phyloP scores from a whole-genome alignment of 2,329 filamentous ascomycete species.

The Pseudogymnoascus sp. region DNA sequence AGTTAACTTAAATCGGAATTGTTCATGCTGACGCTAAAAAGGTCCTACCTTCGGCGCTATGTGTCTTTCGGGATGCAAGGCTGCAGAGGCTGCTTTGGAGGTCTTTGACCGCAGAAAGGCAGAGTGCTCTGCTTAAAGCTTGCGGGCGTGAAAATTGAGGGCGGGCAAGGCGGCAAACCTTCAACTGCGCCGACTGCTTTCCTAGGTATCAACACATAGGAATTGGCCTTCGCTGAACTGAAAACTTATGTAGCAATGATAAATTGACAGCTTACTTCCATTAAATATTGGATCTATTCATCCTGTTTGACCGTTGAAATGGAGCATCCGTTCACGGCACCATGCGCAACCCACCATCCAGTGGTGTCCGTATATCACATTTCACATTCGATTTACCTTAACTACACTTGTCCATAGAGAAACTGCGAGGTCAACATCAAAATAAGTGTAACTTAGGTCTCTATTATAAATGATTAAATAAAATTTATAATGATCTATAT shows the following conservation, averaged over 20 bases:
- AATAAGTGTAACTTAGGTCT: too few species aligned
- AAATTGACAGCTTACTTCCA: neutral
- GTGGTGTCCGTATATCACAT: too few species aligned
- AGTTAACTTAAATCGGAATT: neutral
- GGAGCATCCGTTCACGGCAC: neutral
- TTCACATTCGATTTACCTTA: too few species aligned
- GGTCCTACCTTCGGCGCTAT: conserved; percentile 80
- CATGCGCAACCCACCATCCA: too few species aligned
- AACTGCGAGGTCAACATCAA: too few species aligned
- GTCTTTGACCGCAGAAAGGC: conserved; percentile 71
- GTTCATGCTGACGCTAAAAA: conserved; percentile 15
- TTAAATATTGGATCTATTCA: neutral
- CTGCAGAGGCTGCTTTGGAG: conserved; percentile 74
- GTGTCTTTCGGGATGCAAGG: conserved; percentile 81
- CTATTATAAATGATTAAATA: too few species aligned
- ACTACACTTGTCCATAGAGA: too few species aligned
- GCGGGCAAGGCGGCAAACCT: neutral
- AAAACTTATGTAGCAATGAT: neutral
- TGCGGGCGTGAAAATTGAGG: neutral
- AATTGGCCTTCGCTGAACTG: neutral
- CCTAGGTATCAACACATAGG: neutral
- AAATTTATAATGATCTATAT: too few species aligned
- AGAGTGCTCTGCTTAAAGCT: conserved; percentile 34
- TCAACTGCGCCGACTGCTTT: neutral
- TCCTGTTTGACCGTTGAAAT: neutral